phyloP scores from a whole-genome alignment of 176 grass and related monocot genomes.

The Typha latifolia region DNA sequence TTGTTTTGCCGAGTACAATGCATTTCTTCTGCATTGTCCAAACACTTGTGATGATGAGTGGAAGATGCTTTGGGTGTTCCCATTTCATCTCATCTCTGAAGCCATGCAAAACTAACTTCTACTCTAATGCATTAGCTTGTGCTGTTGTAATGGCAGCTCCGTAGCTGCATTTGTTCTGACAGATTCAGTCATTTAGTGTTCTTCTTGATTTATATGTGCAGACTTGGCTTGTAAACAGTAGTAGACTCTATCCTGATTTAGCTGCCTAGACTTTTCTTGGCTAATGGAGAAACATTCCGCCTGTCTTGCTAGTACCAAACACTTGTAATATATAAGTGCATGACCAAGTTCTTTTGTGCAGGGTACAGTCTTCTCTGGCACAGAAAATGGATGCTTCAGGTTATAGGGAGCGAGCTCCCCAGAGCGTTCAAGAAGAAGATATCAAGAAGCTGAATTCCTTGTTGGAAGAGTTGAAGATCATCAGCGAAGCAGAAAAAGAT shows the following conservation, averaged over 20 bases:
- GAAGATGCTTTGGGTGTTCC: neutral
- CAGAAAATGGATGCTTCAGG: constrained; percentile 44
- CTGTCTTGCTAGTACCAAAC: no score
- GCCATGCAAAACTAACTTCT: neutral
- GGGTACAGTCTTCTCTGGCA: constrained; percentile 36
- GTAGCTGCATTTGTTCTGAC: neutral
- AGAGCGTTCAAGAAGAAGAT: constrained; percentile 56
- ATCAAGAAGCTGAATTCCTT: constrained; percentile 47
- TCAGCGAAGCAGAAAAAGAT: constrained; percentile 71
- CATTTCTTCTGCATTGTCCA: neutral
- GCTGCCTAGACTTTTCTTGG: no score
- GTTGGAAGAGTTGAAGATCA: constrained; percentile 57
- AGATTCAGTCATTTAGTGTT: neutral
- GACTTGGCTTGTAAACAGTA: no score
- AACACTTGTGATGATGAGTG: neutral
- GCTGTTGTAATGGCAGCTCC: constrained; percentile 2
- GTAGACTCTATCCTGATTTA: no score
- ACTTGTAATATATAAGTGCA: neutral
- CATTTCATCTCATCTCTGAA: neutral
- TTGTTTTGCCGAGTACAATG: neutral
- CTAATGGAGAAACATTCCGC: no score
- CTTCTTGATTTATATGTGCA: neutral
- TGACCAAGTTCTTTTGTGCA: constrained; percentile 8
- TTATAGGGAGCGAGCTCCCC: constrained; percentile 71
- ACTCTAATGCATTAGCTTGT: neutral